phyloP scores from a whole-genome alignment of 2,329 filamentous ascomycete species.

The Trichoderma guizhouense region DNA sequence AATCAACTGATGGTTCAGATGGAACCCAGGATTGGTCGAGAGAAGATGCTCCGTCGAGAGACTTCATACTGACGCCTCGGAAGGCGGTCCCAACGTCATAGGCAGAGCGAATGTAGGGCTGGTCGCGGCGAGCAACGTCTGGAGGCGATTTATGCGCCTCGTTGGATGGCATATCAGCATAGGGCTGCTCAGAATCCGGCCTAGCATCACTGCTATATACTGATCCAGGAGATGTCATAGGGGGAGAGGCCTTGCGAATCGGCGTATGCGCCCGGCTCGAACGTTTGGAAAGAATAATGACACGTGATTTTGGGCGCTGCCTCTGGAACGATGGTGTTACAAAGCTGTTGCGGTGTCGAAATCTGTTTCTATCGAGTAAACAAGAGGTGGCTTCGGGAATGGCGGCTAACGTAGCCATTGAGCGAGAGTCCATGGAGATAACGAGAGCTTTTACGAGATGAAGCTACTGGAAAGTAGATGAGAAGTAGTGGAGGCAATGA shows the following conservation, averaged over 20 bases:
- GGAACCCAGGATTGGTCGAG: not conserved
- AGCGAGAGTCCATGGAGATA: slow-evolving; percentile 5
- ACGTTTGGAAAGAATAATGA: slow-evolving; percentile 27
- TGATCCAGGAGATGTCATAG: slow-evolving; percentile 1
- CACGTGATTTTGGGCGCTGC: slow-evolving; percentile 27
- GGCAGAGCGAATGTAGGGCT: not conserved
- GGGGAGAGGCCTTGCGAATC: slow-evolving; percentile 4
- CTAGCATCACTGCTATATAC: not conserved
- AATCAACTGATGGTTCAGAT: slow-evolving; percentile 13
- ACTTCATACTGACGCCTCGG: not conserved
- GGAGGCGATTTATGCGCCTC: not conserved
- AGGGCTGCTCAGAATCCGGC: not conserved
- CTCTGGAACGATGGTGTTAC: slow-evolving; percentile 22
- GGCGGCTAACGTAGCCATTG: slow-evolving; percentile 32
- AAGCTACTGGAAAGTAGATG: slow-evolving; percentile 26
- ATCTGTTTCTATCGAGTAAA: slow-evolving; percentile 21
- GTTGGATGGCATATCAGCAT: not conserved
- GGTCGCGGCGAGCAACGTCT: not conserved
- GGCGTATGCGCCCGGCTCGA: slow-evolving; percentile 25
- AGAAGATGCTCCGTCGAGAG: slow-evolving; percentile 1
- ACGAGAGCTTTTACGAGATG: slow-evolving; percentile 22
- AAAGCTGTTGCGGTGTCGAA: slow-evolving; percentile 12
- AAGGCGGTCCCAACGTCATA: not conserved
- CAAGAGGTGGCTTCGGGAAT: slow-evolving; percentile 26
- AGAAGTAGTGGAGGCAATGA: slow-evolving; percentile 15